Base-by-base conservation (phyloP, 331 rosid genomes). In the Prunus yedoensis region DNA sequence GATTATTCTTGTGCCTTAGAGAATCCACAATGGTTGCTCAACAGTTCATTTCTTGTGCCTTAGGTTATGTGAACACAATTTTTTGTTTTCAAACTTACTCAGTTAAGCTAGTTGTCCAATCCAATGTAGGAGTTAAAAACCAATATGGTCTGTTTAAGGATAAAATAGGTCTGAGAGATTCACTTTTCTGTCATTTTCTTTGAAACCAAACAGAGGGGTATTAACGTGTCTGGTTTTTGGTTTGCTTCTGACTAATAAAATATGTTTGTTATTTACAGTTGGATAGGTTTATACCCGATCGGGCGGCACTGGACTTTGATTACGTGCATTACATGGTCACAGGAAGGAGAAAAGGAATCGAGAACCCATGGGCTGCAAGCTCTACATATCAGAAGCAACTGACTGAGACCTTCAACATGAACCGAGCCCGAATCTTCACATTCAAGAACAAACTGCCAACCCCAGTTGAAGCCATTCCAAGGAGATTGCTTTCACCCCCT, bases 231-330 rank as follows among this genome's bases (percentile, higher is more conserved):
- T 68, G 3, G 38, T 49, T 68, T 53, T 21, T 70, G 53, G 62
- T 54, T 25, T 5, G 5, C 10, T 0, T 32, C 14, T 49, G 1
- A 38, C 43, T 38, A 6, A 38, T 38, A 38, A 38, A 35, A 38
- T 38, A 6, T 38, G 43, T 35, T 49, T 66, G 54, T 38, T 13
- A n/a, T n/a, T 25, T 59, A 68, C 78, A 88, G 93, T 80, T 85
- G 84, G 96, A 90, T 56, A 83, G 90, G 78, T 88, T 88, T 38
- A 88, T 90, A 6, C 96, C 91, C 0, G 85, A 88, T 60, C 78
- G 90, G 7, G 79, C 89, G 0, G 86, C 91, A 0, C 70, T 87
- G 87, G 92, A 90, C 53, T 76, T 90, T 47, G 78, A 49, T 63
- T 83, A 49, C 11, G 86, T 91, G 4, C 83, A 85, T 62, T 81